Evolutionary conservation across 1,139 yeast species (phyloP), one percentile per base, ranked within the genome.

Genomic region (Candida sanyaensis): DNA sequence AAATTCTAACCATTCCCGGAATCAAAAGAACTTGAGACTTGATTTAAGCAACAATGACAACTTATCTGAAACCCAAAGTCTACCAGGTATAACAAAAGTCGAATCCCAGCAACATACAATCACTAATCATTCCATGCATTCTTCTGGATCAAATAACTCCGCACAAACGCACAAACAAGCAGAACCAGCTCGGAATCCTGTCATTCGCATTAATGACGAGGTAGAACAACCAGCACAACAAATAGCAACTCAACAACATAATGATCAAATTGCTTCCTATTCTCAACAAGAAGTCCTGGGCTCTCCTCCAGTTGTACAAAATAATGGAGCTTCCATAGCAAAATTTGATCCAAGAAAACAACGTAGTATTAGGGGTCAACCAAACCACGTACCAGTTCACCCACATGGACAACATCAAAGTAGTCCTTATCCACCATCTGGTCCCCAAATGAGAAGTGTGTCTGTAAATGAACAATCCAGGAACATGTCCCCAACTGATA

Each of bases 11-110:
- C 46, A 50, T 30, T 46, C 50, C 11, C 66, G 61, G 50, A 71
- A 71, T 53, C 54, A 60, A 45, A 70, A 67, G 60, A 68, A 68
- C 46, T 61, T 71, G 44, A 64, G 59, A 10, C 62, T 69, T 40
- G 59, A 66, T 48, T 58, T 71, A 46, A 51, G 53, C 7, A 40
- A 50, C 12, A 37, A 37, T 27, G 37, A 49, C 37, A 27, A 33
- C 32, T 31, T 39, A 6, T 47, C 41, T 17, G 45, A 42, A 8
- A 33, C 43, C 5, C 37, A 38, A 17, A 43, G 42, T 28, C 34
- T 41, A n/a, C 38, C 48, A 23, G 43, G 42, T 12, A 37, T 37
- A 13, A 29, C 33, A 28, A 37, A 24, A 41, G 31, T 24, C 6
- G 32, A 13, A 13, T 37, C 32, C 9, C 45, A 43, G 24, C 43